A percentile compares a stretch with the other conserved stretches of the same genome.
Evolutionary conservation across 2,329 filamentous ascomycete genomes (phyloP).

Genomic region (Fusarium kyushuense): DNA sequence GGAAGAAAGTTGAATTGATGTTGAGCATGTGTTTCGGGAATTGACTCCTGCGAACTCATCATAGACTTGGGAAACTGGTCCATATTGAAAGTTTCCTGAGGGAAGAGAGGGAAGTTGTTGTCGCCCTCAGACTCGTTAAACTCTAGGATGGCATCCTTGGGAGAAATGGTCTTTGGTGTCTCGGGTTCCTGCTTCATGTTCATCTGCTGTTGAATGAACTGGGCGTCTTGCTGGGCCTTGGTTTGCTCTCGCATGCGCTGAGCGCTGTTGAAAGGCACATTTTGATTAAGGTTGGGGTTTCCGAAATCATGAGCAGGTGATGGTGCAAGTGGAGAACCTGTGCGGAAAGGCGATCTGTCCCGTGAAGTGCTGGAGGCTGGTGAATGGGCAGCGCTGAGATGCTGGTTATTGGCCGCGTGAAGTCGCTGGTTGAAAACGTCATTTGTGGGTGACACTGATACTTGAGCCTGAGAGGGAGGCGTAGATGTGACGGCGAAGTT

Average conservation of each 20-base stretch:
- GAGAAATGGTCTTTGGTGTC: constrained; percentile 88
- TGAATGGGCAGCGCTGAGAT: constrained; percentile 70
- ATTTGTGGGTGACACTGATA: constrained; percentile 62
- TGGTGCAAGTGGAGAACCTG: constrained; percentile 73
- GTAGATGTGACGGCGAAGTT: constrained; percentile 70
- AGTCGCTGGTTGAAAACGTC: constrained; percentile 80
- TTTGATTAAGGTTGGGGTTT: constrained; percentile 31
- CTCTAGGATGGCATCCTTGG: constrained; percentile 90
- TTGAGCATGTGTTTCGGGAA: constrained; percentile 36
- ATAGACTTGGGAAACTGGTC: constrained; percentile 56
- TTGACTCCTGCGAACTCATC: constrained; percentile 34
- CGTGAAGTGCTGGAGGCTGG: constrained; percentile 64
- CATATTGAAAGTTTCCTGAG: constrained; percentile 64
- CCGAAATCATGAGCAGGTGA: constrained; percentile 59
- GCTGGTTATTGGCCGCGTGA: constrained; percentile 81
- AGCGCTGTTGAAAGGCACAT: constrained; percentile 62
- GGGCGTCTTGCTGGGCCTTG: constrained; percentile 70
- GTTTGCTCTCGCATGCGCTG: constrained; percentile 71
- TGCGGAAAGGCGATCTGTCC: constrained; percentile 84
- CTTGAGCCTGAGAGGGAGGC: constrained; percentile 61
- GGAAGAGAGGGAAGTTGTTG: constrained; percentile 78
- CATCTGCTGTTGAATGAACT: constrained; percentile 58
- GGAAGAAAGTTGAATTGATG: constrained; percentile 50
- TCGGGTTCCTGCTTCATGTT: constrained; percentile 57
- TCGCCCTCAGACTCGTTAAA: constrained; percentile 82